phyloP scores from a whole-genome alignment of 352 stramenopile species.

The Peronospora tabacina region DNA sequence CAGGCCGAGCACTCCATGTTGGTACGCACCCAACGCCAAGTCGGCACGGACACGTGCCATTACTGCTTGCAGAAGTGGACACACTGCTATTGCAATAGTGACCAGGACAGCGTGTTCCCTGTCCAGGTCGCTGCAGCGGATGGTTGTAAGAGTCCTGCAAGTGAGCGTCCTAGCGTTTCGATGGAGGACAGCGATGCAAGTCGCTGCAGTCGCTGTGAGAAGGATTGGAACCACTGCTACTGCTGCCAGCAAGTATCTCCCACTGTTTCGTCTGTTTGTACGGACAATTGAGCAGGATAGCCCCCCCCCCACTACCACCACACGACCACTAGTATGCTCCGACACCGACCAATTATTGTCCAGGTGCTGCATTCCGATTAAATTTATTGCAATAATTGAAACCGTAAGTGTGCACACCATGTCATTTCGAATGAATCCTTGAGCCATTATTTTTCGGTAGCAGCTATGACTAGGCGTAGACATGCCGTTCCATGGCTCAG shows the following conservation, averaged over 20 bases:
- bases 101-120: slow-evolving; percentile 61
- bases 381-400: too few species aligned
- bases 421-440: too few species aligned
- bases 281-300: slow-evolving; percentile 33
- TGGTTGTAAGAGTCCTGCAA: slow-evolving; percentile 8
- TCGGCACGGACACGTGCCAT: slow-evolving; percentile 67
- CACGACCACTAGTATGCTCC: background rate
- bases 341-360: too few species aligned
- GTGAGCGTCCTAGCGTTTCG: slow-evolving; percentile 29
- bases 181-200: slow-evolving; percentile 56
- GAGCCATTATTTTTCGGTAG: too few species aligned
- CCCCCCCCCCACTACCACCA: too few species aligned
- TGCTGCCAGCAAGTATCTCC: slow-evolving; percentile 70
- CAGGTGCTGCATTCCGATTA: too few species aligned
- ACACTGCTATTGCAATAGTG: slow-evolving; percentile 83
- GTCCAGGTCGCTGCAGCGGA: slow-evolving; percentile 21
- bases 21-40: slow-evolving; percentile 33
- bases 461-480: slow-evolving; percentile 50
- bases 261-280: slow-evolving; percentile 55
- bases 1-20: slow-evolving; percentile 32
- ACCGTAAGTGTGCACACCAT: background rate
- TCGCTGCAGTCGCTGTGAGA: slow-evolving; percentile 59
- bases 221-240: slow-evolving; percentile 66
- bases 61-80: slow-evolving; percentile 79
- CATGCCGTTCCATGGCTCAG: slow-evolving; percentile 51